Conservation (phyloP, 768 basidiomycete species). For the Podaxis pistillaris region DNA sequence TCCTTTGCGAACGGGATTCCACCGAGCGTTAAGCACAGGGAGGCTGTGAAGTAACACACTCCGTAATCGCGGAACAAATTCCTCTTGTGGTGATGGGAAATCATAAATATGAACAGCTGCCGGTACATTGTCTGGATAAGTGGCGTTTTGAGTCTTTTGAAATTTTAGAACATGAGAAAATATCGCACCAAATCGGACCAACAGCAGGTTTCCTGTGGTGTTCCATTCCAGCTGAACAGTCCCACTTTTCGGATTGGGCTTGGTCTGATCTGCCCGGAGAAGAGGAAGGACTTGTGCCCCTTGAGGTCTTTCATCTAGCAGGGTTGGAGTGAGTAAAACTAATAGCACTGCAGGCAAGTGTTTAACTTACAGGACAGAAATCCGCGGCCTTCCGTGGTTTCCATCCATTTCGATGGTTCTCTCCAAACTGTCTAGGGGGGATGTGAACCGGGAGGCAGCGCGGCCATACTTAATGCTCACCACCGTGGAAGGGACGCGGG, state of each 20-base stretch:
- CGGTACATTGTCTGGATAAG: conserved; percentile 55
- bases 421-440: conserved; percentile 70
- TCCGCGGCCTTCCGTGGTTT: conserved; percentile 78
- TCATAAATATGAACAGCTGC: conserved; percentile 66
- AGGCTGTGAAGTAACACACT: conserved; percentile 66
- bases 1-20: conserved; percentile 86
- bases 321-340: not conserved
- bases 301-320: conserved; percentile 61
- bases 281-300: conserved; percentile 53
- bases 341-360: not conserved
- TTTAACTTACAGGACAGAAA: conserved; percentile 74
- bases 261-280: conserved; percentile 54
- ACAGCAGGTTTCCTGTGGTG: conserved; percentile 65
- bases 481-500: conserved; percentile 51
- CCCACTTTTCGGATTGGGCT: conserved; percentile 65
- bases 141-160: not conserved
- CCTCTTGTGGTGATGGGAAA: conserved; percentile 61
- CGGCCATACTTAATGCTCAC: conserved; percentile 38
- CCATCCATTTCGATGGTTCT: conserved; percentile 84
- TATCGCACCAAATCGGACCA: conserved; percentile 68
- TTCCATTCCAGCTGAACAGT: conserved; percentile 81
- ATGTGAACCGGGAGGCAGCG: not conserved
- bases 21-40: conserved; percentile 63
- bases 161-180: not conserved
- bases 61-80: conserved; percentile 59